Conservation (phyloP, 768 basidiomycete species). For the Hygrophorus russula region DNA sequence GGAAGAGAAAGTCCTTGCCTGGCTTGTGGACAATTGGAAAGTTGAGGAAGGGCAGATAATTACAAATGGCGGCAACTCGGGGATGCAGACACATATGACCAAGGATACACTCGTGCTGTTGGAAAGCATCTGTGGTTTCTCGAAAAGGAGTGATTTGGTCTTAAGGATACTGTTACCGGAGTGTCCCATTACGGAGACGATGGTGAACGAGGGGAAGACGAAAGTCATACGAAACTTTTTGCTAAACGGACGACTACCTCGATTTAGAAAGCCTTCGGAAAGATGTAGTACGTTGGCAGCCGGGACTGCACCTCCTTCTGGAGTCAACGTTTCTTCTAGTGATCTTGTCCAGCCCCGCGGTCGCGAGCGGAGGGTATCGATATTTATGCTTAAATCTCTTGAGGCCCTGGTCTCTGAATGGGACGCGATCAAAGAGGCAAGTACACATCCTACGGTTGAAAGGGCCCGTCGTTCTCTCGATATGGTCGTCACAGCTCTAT, state of each 20-base stretch:
- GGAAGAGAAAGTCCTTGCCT: constrained; percentile 77
- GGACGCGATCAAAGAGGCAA: constrained; percentile 23
- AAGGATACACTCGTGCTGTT: constrained; percentile 56
- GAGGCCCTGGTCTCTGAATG: constrained; percentile 39
- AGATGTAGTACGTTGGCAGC: not conserved
- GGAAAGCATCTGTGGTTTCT: constrained; percentile 49
- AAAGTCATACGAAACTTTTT: constrained; percentile 60
- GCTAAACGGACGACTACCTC: constrained; percentile 51
- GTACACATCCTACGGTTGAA: constrained; percentile 43
- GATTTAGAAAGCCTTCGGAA: constrained; percentile 14
- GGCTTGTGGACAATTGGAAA: constrained; percentile 71
- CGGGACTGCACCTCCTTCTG: not conserved
- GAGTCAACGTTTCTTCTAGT: not conserved
- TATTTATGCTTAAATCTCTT: constrained; percentile 52
- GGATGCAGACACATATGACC: constrained; percentile 41
- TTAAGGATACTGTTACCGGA: constrained; percentile 56
- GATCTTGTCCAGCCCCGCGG: constrained; percentile 37
- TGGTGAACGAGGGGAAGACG: constrained; percentile 48
- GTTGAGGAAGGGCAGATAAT: constrained; percentile 17
- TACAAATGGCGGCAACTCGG: constrained; percentile 20
- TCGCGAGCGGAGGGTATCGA: constrained; percentile 51
- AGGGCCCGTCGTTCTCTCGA: constrained; percentile 60
- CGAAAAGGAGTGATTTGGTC: constrained; percentile 30
- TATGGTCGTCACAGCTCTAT: constrained; percentile 49
- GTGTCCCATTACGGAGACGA: constrained; percentile 47